These are phyloP conservation scores for Emmonsiellopsis sp. DNA, from an alignment of 2,329 filamentous ascomycete species.

Conservation along the genomic window DNA sequence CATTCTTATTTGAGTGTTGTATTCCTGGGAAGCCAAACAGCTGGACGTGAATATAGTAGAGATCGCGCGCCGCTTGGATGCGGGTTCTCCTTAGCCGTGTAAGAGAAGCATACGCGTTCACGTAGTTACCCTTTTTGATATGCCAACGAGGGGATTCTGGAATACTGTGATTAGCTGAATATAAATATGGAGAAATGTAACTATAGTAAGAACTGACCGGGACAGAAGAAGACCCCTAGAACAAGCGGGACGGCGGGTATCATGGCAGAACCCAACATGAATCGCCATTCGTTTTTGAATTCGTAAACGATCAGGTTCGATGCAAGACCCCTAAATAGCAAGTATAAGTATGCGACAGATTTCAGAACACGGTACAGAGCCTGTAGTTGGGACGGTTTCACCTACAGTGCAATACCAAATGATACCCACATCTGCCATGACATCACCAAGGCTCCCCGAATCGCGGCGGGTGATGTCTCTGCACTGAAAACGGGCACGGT, in stretches of 20 bases:
- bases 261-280: constrained; percentile 56
- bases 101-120: constrained; percentile 51
- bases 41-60: constrained; percentile 51
- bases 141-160: constrained; percentile 53
- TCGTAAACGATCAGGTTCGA: constrained; percentile 56
- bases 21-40: too few species aligned
- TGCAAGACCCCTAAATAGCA: constrained; percentile 55
- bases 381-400: too few species aligned
- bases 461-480: constrained; percentile 45
- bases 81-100: constrained; percentile 47
- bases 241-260: constrained; percentile 55
- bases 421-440: constrained; percentile 36
- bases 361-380: not conserved
- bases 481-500: constrained; percentile 48
- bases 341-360: constrained; percentile 30
- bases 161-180: too few species aligned
- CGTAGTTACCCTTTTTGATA: constrained; percentile 56
- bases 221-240: constrained; percentile 50
- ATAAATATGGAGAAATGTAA: too few species aligned
- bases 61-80: constrained; percentile 52
- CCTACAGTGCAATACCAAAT: constrained; percentile 18
- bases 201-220: constrained; percentile 22
- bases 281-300: constrained; percentile 55
- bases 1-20: constrained; percentile 20
- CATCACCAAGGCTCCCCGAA: constrained; percentile 50